Percentiles rank a stretch among this genome's conserved stretches.
These are phyloP conservation scores for Alternaria postmessia DNA, from an alignment of 2,329 filamentous ascomycete genomes.

Conservation along the genomic window DNA sequence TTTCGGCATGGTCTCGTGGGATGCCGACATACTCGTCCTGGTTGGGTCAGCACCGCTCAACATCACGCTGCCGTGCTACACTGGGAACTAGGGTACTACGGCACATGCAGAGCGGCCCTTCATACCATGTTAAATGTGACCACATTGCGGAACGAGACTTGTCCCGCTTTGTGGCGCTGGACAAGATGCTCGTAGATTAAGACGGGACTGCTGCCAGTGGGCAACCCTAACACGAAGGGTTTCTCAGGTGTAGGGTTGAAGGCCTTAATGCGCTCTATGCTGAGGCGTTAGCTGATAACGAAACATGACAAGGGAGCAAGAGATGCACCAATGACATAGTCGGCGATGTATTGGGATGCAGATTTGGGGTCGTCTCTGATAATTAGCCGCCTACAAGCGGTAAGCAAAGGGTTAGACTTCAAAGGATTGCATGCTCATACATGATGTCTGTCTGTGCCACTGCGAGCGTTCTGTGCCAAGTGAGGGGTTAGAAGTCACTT, in stretches of 20 bases:
- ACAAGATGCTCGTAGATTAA: conserved; percentile 81
- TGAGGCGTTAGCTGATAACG: conserved; percentile 33
- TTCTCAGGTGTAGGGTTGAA: conserved; percentile 75
- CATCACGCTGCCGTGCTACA: conserved; percentile 30
- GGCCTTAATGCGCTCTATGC: conserved; percentile 74
- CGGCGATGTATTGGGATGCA: conserved; percentile 78
- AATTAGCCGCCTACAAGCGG: conserved; percentile 75
- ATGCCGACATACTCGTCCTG: conserved; percentile 88
- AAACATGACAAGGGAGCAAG: conserved; percentile 30
- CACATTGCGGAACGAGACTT: conserved; percentile 87
- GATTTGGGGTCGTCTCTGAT: conserved; percentile 75
- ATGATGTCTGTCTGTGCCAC: conserved; percentile 28
- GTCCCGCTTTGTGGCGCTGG: conserved; percentile 71
- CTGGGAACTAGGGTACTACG: conserved; percentile 23
- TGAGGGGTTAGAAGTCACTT: conserved; percentile 1
- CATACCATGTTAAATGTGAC: conserved; percentile 90
- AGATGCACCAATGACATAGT: conserved; percentile 75
- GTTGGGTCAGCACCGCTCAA: conserved; percentile 30
- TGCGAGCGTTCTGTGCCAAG: not conserved
- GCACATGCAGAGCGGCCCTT: conserved; percentile 19
- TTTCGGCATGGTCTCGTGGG: conserved; percentile 82
- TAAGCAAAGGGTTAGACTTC: conserved; percentile 35
- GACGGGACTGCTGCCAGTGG: conserved; percentile 82
- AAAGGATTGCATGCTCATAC: conserved; percentile 41
- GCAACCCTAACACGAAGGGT: conserved; percentile 83